Percentiles rank a stretch among this genome's conserved stretches.
phyloP scores from a whole-genome alignment of 1,284 basidiomycete genomes.

The Cryptococcus sp. region DNA sequence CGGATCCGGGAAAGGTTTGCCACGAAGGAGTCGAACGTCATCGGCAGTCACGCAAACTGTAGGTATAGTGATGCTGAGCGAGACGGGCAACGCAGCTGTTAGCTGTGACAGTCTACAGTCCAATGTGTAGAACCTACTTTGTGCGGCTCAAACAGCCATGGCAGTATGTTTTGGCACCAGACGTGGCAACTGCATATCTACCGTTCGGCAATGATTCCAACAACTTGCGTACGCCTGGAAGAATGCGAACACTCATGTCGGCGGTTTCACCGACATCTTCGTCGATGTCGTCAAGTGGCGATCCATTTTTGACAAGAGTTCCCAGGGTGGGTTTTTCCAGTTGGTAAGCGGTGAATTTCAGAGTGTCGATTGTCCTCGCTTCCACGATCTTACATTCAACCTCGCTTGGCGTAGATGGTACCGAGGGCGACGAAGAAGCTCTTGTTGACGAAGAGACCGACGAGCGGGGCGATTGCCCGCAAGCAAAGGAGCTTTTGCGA shows the following conservation, averaged over 20 bases:
- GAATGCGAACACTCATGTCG: conserved; percentile 69
- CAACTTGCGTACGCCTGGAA: conserved; percentile 70
- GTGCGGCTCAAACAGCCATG: conserved; percentile 29
- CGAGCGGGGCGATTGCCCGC: conserved; percentile 6
- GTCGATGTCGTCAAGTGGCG: conserved; percentile 58
- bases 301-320: conserved; percentile 11
- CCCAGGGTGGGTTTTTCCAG: conserved; percentile 8
- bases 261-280: conserved; percentile 63
- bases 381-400: no score
- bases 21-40: conserved; percentile 58
- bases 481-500: conserved; percentile 48
- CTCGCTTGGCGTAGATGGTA: no score
- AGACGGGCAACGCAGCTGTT: conserved; percentile 30
- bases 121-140: conserved; percentile 12
- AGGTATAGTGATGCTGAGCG: conserved; percentile 69
- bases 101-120: not conserved
- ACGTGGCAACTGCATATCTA: conserved; percentile 73
- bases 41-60: conserved; percentile 75
- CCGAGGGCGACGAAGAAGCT: no score
- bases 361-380: conserved; percentile 8
- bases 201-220: conserved; percentile 69
- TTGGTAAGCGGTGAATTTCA: conserved; percentile 18
- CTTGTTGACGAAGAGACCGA: conserved; percentile 1
- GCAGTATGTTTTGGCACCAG: conserved; percentile 69
- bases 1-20: conserved; percentile 70